Base-by-base conservation (phyloP, 345 rosid species). In the Bruguiera sexangula region DNA sequence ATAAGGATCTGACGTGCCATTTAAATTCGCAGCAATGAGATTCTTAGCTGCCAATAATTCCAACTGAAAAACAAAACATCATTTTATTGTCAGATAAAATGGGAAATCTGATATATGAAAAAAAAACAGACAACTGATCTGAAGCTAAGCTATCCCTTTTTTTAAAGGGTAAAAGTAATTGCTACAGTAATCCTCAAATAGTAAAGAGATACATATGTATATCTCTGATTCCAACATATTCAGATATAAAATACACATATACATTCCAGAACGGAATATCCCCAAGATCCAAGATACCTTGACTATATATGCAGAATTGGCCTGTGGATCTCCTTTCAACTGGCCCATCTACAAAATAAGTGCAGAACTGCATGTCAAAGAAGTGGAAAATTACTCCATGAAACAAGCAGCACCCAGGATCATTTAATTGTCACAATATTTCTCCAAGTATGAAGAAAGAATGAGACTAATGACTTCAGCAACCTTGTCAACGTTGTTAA, bases 1-100 rank as follows among this genome's bases (percentile, higher is more conserved):
- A 81, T 96, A 96, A 78, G 97, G 98, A 83, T 96, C 99, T 70
- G 98, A 96, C 9, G 96, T 87, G 75, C 98, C 98, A 83, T 92
- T 96, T 81, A 92, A 81, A 77, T 96, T 96, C 24, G 98, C 98
- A 78, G 92, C 91, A 68, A 92, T 85, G 22, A 96, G 93, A 89
- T 95, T 95, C 87, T 92, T 92, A 81, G 99, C 98, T 46, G 97
- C 99, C 81, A 92, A 73, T 64, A 92, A 81, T 82, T 96, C 96
- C 87, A 90, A 84, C 98, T 96, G 80, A 70, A 76, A 79, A 48
- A 71, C 48, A 74, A 36, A 65, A 68, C 61, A 56, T 24, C 10
- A 48, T 57, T 53, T 58, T 62, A 63, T 22, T 7, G 5, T 32
- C 50, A 32, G 3, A 34, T 31, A 56, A n/a, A 24, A 73, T 20